Evolutionary conservation across 352 stramenopile genomes (phyloP).

Genomic region (Pythium periplocum): DNA sequence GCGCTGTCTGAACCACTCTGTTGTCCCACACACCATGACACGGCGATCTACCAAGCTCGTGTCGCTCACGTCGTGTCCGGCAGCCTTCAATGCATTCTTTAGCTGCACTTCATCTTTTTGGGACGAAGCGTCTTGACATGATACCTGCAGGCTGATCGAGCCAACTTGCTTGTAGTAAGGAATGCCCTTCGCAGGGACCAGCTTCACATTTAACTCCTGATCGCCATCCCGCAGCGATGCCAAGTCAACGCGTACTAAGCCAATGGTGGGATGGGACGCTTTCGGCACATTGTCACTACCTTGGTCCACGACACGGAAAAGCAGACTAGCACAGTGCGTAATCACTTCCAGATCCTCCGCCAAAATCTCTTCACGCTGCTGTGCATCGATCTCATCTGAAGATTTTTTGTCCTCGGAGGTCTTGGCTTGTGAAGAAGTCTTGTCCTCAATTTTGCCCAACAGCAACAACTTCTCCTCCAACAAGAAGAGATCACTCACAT

Average conservation of each 20-base stretch:
- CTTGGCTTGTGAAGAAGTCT: neutral
- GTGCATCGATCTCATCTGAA: neutral
- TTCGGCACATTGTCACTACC: neutral
- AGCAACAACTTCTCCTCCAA: constrained; percentile 22
- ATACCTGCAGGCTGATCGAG: constrained; percentile 31
- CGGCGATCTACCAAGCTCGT: neutral
- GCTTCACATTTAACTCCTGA: constrained; percentile 30
- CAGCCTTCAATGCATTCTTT: constrained; percentile 1
- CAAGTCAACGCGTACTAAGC: constrained; percentile 47
- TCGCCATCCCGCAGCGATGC: constrained; percentile 26
- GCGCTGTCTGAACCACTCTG: constrained; percentile 11
- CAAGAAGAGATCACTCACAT: constrained; percentile 18
- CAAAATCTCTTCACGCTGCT: constrained; percentile 5
- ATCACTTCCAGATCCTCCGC: constrained; percentile 25
- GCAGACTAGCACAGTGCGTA: constrained; percentile 29
- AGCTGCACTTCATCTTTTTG: constrained; percentile 5
- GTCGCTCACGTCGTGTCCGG: neutral
- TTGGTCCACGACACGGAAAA: constrained; percentile 46
- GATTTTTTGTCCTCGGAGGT: neutral
- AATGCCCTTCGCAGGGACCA: constrained; percentile 29
- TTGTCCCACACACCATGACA: constrained; percentile 10
- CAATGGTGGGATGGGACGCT: constrained; percentile 17
- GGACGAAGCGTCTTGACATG: constrained; percentile 12
- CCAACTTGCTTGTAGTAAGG: constrained; percentile 59
- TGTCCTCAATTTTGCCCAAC: constrained; percentile 19